These are phyloP conservation scores for Chrysoporthe austroafricana DNA, from an alignment of 2,329 filamentous ascomycete genomes.

Conservation along the genomic window DNA sequence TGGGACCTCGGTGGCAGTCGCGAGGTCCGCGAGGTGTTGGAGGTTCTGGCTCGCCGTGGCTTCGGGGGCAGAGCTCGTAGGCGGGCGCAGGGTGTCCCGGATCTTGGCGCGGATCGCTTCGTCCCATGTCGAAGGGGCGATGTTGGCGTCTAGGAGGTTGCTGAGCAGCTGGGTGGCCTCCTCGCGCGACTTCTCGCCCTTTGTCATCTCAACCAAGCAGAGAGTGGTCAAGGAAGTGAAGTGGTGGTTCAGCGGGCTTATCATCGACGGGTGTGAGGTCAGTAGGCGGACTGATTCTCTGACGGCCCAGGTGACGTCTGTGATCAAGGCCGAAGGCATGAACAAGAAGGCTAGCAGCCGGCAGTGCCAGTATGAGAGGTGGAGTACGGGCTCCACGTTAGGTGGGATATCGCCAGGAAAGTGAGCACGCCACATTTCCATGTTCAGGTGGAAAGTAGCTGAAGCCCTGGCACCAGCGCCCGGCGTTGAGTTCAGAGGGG, in stretches of 20 bases:
- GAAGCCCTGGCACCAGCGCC: slow-evolving; percentile 49
- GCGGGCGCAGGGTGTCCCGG: slow-evolving; percentile 44
- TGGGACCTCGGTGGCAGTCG: slow-evolving; percentile 46
- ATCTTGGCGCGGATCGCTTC: slow-evolving; percentile 57
- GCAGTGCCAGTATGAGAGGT: slow-evolving; percentile 72
- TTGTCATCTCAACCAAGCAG: slow-evolving; percentile 63
- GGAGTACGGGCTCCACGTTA: slow-evolving; percentile 57
- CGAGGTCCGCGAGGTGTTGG: slow-evolving; percentile 64
- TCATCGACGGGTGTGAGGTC: slow-evolving; percentile 55
- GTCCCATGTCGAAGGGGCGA: slow-evolving; percentile 60
- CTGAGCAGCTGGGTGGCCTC: slow-evolving; percentile 60
- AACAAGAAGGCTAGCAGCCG: slow-evolving; percentile 67
- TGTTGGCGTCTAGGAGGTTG: slow-evolving; percentile 58
- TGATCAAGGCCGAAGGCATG: slow-evolving; percentile 57
- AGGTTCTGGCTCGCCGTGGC: slow-evolving; percentile 56
- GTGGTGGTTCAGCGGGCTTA: slow-evolving; percentile 70
- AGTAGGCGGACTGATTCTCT: slow-evolving; percentile 63
- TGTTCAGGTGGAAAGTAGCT: slow-evolving; percentile 57
- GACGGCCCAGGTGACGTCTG: slow-evolving; percentile 64
- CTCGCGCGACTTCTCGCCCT: slow-evolving; percentile 57
- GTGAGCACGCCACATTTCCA: slow-evolving; percentile 69
- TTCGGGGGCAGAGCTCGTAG: slow-evolving; percentile 44
- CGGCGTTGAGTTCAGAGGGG: slow-evolving; percentile 47
- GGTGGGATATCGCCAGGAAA: slow-evolving; percentile 62
- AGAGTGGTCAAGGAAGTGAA: slow-evolving; percentile 64